phyloP scores from a whole-genome alignment of 805 yeast species.

The Candida mattraensis region DNA sequence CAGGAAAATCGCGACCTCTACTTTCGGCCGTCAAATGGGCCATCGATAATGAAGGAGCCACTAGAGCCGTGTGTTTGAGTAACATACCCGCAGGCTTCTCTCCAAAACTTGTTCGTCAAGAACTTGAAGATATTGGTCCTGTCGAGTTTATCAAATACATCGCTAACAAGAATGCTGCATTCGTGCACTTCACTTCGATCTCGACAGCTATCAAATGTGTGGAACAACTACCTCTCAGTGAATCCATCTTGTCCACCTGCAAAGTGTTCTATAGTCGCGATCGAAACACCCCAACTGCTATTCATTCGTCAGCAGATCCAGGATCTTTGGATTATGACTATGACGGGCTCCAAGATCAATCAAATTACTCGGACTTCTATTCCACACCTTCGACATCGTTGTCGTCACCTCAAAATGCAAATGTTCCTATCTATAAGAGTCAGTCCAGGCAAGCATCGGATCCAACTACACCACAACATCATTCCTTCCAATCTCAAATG shows the following conservation, averaged over 20 bases:
- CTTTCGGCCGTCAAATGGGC: constrained; percentile 27
- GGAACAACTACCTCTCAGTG: constrained; percentile 35
- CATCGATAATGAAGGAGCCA: constrained; percentile 33
- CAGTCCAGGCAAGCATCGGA: constrained; percentile 10
- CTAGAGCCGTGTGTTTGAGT: constrained; percentile 30
- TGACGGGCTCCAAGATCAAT: constrained; percentile 4
- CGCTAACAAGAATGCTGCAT: constrained; percentile 24
- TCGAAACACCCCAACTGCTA: constrained; percentile 13
- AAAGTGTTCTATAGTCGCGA: constrained; percentile 34
- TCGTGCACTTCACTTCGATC: constrained; percentile 45
- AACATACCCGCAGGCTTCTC: constrained; percentile 26
- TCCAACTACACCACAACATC: constrained; percentile 4
- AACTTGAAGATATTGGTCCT: constrained; percentile 41
- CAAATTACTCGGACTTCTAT: constrained; percentile 18
- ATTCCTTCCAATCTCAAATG: too few species aligned
- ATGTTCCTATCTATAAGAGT: constrained; percentile 10
- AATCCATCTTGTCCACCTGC: constrained; percentile 24
- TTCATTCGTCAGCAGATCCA: constrained; percentile 3
- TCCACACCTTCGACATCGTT: constrained; percentile 29
- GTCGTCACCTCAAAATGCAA: constrained; percentile 24
- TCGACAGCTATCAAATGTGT: constrained; percentile 46
- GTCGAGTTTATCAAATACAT: constrained; percentile 37
- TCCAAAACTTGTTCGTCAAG: constrained; percentile 25
- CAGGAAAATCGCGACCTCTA: constrained; percentile 33
- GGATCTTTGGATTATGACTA: constrained; percentile 12